Evolutionary conservation across 768 basidiomycete species (phyloP).

Genomic region (Suillus spraguei): DNA sequence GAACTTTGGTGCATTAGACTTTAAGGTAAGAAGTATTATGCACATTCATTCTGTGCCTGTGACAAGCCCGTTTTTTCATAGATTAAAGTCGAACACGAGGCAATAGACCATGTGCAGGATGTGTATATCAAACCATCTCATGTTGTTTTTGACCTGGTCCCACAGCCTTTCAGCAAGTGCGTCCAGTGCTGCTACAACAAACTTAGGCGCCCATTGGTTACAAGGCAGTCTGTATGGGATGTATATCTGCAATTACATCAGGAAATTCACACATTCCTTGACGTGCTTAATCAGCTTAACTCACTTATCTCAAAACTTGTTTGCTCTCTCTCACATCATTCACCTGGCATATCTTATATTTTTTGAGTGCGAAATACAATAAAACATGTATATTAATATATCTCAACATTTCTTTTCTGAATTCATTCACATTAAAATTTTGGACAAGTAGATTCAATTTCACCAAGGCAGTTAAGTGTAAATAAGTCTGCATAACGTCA

Average conservation of each 20-base stretch:
- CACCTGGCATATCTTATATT: too few relatives aligned
- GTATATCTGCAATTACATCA: constrained; percentile 11
- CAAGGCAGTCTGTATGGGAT: constrained; percentile 22
- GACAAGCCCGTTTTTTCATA: neutral
- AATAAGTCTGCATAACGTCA: too few relatives aligned
- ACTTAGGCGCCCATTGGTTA: constrained; percentile 27
- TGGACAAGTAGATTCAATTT: too few relatives aligned
- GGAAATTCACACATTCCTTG: too few relatives aligned
- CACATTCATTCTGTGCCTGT: neutral
- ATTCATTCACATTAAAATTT: too few relatives aligned
- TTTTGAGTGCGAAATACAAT: too few relatives aligned
- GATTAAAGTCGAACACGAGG: neutral
- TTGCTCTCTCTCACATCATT: too few relatives aligned
- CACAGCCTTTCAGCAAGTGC: constrained; percentile 27
- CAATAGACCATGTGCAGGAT: constrained; percentile 17
- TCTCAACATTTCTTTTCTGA: too few relatives aligned
- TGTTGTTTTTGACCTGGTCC: constrained; percentile 11
- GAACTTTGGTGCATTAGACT: constrained; percentile 31
- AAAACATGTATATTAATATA: too few relatives aligned
- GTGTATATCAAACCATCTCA: constrained; percentile 36
- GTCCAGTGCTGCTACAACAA: constrained; percentile 18
- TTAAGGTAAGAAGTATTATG: constrained; percentile 29
- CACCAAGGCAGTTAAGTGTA: too few relatives aligned
- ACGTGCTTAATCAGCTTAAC: too few relatives aligned
- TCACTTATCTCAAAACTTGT: too few relatives aligned